phyloP scores from a whole-genome alignment of 1,139 yeast species.

The Citeromyces hawaiiensis region DNA sequence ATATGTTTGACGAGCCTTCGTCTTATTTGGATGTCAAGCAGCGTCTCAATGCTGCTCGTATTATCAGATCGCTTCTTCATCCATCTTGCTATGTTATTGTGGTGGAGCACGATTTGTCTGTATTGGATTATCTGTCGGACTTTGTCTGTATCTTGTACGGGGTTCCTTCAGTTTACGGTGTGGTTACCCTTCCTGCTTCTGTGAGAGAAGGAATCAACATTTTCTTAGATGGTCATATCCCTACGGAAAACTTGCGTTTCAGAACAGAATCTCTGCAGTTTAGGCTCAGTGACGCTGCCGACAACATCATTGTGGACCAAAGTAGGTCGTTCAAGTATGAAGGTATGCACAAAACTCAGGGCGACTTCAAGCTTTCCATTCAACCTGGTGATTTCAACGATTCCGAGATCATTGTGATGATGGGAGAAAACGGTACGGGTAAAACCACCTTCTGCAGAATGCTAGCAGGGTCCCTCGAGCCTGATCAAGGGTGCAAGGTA shows the following conservation, averaged over 20 bases:
- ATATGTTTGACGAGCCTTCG: conserved; percentile 99
- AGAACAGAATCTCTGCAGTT: conserved; percentile 92
- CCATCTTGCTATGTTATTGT: conserved; percentile 79
- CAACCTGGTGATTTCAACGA: conserved; percentile 87
- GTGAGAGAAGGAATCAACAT: conserved; percentile 98
- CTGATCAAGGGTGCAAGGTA: conserved; percentile 61
- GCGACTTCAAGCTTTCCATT: conserved; percentile 79
- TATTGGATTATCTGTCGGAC: conserved; percentile 90
- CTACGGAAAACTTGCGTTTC: conserved; percentile 92
- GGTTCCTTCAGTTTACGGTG: conserved; percentile 97
- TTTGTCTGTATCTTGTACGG: conserved; percentile 94
- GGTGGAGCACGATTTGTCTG: conserved; percentile 97
- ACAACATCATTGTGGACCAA: conserved; percentile 63
- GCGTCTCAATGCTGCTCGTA: conserved; percentile 93
- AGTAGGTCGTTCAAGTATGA: conserved; percentile 72
- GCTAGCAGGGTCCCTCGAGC: conserved; percentile 83
- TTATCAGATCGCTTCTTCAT: conserved; percentile 71
- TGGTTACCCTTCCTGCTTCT: conserved; percentile 87
- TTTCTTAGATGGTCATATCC: conserved; percentile 95
- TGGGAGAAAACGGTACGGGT: conserved; percentile 99
- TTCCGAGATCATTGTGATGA: conserved; percentile 95
- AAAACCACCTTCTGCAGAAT: conserved; percentile 93
- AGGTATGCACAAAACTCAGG: conserved; percentile 78
- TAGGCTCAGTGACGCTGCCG: conserved; percentile 87
- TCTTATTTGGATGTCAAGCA: conserved; percentile 97